phyloP scores from a whole-genome alignment of 2,329 filamentous ascomycete species.

The Sodiomyces alkalinus region DNA sequence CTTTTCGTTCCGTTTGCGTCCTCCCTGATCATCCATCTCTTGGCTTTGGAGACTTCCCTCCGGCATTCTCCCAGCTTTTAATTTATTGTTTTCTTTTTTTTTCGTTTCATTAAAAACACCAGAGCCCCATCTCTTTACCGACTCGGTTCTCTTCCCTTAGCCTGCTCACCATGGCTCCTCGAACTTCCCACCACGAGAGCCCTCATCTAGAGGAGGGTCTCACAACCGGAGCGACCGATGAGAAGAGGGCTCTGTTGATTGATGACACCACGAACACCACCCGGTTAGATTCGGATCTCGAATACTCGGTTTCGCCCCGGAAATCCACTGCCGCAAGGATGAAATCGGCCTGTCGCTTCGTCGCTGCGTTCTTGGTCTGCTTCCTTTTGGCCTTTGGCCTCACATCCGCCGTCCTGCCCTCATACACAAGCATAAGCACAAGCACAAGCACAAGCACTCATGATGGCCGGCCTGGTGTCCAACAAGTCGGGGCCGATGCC shows the following conservation, averaged over 20 bases:
- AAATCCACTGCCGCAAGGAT: conserved; percentile 5
- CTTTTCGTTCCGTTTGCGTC: too few species aligned
- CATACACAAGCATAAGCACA: conserved; percentile 4
- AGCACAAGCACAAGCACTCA: too few species aligned
- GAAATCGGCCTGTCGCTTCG: conserved; percentile 8
- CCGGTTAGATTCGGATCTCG: conserved; percentile 3
- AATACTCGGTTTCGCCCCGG: conserved; percentile 1
- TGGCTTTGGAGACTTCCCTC: too few species aligned
- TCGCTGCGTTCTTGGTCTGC: conserved; percentile 10
- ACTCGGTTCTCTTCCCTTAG: too few species aligned
- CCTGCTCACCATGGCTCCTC: too few species aligned
- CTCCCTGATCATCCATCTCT: too few species aligned
- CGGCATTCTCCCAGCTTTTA: too few species aligned
- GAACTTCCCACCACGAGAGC: too few species aligned
- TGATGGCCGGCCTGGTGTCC: conserved; percentile 1
- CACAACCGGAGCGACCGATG: conserved; percentile 7
- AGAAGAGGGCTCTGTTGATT: conserved; percentile 6
- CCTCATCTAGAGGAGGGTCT: conserved; percentile 10
- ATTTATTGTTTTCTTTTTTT: too few species aligned
- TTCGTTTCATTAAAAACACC: too few species aligned
- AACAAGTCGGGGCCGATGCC: too few species aligned
- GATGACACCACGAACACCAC: conserved; percentile 1
- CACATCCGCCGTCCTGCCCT: conserved; percentile 8
- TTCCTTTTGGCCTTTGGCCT: conserved; percentile 10
- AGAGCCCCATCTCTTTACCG: too few species aligned